These are phyloP conservation scores for Alternaria brassicicola DNA, from an alignment of 2,329 filamentous ascomycete species.

Conservation along the genomic window DNA sequence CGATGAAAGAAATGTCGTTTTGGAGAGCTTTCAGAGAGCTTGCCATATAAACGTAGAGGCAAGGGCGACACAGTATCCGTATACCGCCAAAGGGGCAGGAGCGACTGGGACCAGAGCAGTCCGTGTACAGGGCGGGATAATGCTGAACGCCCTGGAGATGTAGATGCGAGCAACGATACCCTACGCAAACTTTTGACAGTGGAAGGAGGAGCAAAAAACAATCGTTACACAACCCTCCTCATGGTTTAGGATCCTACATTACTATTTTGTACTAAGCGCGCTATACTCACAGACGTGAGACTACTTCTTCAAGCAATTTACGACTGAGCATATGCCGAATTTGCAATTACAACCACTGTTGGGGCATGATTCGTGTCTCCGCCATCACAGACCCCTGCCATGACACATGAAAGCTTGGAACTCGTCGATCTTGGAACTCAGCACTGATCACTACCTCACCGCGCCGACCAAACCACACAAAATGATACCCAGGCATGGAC, in stretches of 20 bases:
- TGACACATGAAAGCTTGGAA: slow-evolving; percentile 12
- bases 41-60: neutral
- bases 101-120: neutral
- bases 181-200: neutral
- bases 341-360: neutral
- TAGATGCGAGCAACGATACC: slow-evolving; percentile 11
- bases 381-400: slow-evolving; percentile 9
- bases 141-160: neutral
- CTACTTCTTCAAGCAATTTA: neutral
- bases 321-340: neutral
- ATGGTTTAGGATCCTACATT: neutral
- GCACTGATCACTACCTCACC: slow-evolving; percentile 2
- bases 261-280: neutral
- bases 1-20: slow-evolving; percentile 8
- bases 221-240: neutral
- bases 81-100: neutral
- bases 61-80: neutral
- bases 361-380: neutral
- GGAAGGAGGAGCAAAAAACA: slow-evolving; percentile 5
- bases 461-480: slow-evolving; percentile 13
- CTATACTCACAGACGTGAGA: neutral
- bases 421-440: slow-evolving; percentile 8
- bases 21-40: neutral
- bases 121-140: neutral
- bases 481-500: slow-evolving; percentile 31